These are phyloP conservation scores for Scutellaria galericulata DNA, from an alignment of 257 asterid species.

Conservation along the genomic window DNA sequence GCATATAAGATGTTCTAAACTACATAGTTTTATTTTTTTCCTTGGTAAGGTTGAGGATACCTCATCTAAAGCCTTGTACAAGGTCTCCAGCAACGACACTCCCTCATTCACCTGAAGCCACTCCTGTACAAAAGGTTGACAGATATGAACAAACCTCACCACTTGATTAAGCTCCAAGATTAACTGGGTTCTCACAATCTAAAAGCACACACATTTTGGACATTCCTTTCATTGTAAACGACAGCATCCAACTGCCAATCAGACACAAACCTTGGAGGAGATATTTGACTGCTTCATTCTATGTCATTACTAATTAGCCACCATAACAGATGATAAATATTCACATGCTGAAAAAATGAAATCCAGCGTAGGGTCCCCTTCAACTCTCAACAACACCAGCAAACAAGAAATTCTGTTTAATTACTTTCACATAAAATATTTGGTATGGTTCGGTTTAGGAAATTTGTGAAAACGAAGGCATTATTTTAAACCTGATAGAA, in stretches of 20 bases:
- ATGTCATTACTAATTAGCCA: neutral
- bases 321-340: neutral
- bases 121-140: constrained; percentile 57
- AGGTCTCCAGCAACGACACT: constrained; percentile 62
- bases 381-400: neutral
- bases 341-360: neutral
- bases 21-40: neutral
- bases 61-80: constrained; percentile 94
- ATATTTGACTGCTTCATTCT: too few species aligned
- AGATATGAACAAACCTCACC: constrained; percentile 19
- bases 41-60: constrained; percentile 46
- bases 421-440: neutral
- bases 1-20: too few species aligned
- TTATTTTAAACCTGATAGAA: too few species aligned
- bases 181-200: too few species aligned
- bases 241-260: neutral
- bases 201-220: neutral
- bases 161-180: too few species aligned
- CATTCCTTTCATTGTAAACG: neutral
- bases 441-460: too few species aligned
- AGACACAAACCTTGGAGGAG: neutral
- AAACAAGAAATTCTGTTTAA: neutral
- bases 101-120: constrained; percentile 78
- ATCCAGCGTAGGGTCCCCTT: neutral
- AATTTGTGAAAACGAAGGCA: too few species aligned